Evolutionary conservation across 495 filamentous ascomycete genomes (phyloP).

Genomic region (Neurospora sp.): DNA sequence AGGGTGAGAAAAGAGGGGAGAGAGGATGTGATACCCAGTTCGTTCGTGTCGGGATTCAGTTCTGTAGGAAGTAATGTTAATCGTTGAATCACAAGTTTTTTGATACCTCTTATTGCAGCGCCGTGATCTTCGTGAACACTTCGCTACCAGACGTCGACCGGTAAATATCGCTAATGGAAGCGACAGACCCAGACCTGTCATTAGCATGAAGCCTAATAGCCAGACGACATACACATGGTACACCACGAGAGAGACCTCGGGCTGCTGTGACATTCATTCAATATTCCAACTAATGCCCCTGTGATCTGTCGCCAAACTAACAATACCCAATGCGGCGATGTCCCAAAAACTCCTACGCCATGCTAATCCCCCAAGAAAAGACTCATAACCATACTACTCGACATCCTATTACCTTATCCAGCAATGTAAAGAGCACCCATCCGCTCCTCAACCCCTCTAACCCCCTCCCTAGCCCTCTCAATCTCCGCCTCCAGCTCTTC

Average conservation of each 20-base stretch:
- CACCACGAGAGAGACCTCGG: not conserved
- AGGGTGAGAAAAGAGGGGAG: not conserved
- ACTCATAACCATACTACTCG: not conserved
- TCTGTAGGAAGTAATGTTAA: not conserved
- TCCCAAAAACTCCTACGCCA: not conserved
- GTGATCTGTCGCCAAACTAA: not conserved
- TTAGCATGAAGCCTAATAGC: not conserved
- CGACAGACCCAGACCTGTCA: not conserved
- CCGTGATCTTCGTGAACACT: not conserved
- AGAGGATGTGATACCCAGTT: not conserved
- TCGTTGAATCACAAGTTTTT: not conserved
- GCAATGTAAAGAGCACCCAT: constrained; percentile 39
- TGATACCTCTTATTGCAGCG: not conserved
- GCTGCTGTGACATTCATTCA: not conserved
- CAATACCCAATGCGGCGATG: not conserved
- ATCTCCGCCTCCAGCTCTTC: constrained; percentile 83
- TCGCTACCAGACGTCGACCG: not conserved
- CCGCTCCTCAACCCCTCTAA: constrained; percentile 44
- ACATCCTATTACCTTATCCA: not conserved
- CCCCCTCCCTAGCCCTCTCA: constrained; percentile 47
- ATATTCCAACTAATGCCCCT: not conserved
- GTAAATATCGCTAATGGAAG: not conserved
- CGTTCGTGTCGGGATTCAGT: not conserved
- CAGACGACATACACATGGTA: not conserved
- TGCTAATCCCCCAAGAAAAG: not conserved